phyloP scores from a whole-genome alignment of 2,329 filamentous ascomycete species.

The Fusarium torreyae region DNA sequence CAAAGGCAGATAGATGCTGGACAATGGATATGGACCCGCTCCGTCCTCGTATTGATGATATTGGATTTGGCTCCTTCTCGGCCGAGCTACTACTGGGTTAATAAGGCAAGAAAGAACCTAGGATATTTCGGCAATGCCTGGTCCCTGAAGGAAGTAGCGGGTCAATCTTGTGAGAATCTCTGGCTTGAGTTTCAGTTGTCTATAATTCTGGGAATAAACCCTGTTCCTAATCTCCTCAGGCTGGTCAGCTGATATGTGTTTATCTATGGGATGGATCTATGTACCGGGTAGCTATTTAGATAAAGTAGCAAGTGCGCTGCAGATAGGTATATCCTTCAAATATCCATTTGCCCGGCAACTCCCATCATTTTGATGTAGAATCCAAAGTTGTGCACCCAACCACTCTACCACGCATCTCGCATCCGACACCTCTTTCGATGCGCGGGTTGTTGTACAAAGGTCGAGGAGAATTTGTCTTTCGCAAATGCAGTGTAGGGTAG shows the following conservation, averaged over 20 bases:
- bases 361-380: conserved; percentile 4
- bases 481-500: conserved; percentile 25
- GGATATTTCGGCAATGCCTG: conserved; percentile 10
- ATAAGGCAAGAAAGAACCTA: neutral
- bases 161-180: conserved; percentile 2
- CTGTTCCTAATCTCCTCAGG: neutral
- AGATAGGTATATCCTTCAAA: neutral
- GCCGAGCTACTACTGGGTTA: conserved; percentile 10
- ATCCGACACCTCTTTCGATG: conserved; percentile 42
- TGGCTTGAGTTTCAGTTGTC: conserved; percentile 17
- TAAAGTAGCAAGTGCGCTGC: neutral
- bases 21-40: conserved; percentile 17
- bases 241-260: neutral
- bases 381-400: conserved; percentile 21
- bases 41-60: conserved; percentile 41
- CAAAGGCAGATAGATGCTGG: conserved; percentile 4
- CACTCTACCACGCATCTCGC: conserved; percentile 36
- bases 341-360: neutral
- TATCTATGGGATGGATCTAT: conserved; percentile 1
- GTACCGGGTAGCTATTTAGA: neutral
- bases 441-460: conserved; percentile 18
- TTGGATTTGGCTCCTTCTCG: conserved; percentile 22
- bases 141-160: conserved; percentile 1
- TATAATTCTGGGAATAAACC: conserved; percentile 5
- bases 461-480: conserved; percentile 33